Evolutionary conservation across 305 asterid species (phyloP).

Genomic region (Nicotiana rustica): DNA sequence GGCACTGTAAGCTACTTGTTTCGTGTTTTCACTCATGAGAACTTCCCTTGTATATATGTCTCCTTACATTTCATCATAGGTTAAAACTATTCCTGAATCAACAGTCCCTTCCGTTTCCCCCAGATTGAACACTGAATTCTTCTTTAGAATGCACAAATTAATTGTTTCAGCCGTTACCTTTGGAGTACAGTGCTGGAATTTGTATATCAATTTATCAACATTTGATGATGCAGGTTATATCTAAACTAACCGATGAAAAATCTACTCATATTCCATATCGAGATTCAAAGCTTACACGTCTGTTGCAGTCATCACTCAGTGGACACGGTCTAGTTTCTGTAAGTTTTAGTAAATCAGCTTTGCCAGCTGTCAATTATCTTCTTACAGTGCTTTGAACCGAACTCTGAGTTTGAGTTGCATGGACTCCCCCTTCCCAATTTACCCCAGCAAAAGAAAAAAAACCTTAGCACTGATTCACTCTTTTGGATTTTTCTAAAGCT

Average conservation of each 20-base stretch:
- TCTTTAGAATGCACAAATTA: neutral
- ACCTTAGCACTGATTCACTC: conserved; percentile 21
- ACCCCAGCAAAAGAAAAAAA: conserved; percentile 19
- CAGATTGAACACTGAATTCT: conserved; percentile 21
- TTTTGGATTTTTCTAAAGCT: conserved; percentile 62
- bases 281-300: conserved; percentile 86
- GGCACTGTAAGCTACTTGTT: conserved; percentile 75
- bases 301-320: conserved; percentile 89
- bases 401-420: conserved; percentile 25
- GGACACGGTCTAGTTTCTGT: conserved; percentile 87
- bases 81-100: conserved; percentile 19
- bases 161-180: conserved; percentile 17
- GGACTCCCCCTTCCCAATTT: neutral
- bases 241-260: conserved; percentile 82
- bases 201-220: conserved; percentile 27
- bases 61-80: conserved; percentile 35
- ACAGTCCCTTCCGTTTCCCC: conserved; percentile 37
- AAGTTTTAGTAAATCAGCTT: conserved; percentile 47
- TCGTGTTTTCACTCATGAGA: conserved; percentile 30
- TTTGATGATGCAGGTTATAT: conserved; percentile 63
- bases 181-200: conserved; percentile 15
- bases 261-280: conserved; percentile 85
- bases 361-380: conserved; percentile 4
- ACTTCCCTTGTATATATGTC: conserved; percentile 30
- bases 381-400: conserved; percentile 9